phyloP scores from a whole-genome alignment of 176 grass and related monocot genomes.

The Triticum monococcum region DNA sequence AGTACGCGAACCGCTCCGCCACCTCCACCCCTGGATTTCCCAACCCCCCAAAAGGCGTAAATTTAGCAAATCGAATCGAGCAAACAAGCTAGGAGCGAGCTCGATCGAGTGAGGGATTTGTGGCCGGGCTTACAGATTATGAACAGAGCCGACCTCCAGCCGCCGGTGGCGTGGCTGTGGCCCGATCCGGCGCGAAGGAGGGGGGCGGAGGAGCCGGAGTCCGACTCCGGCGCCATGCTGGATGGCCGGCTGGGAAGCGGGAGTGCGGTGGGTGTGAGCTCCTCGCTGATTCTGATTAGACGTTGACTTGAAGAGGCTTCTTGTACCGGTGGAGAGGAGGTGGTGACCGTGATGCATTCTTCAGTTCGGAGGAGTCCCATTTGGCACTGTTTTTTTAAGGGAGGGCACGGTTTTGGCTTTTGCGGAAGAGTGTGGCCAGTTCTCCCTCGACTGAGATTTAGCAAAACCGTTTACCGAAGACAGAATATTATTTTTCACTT shows the following conservation, averaged over 20 bases:
- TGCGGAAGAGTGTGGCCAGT: too few species aligned
- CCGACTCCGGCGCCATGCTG: neutral
- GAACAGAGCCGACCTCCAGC: constrained; percentile 45
- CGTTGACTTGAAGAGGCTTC: neutral
- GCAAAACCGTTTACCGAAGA: too few species aligned
- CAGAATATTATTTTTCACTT: too few species aligned
- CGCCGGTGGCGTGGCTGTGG: constrained; percentile 16
- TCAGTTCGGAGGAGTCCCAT: too few species aligned
- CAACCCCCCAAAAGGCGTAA: neutral
- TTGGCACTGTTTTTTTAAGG: too few species aligned
- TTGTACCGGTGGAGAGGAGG: neutral
- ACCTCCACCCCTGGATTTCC: constrained; percentile 49
- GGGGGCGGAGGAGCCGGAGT: neutral
- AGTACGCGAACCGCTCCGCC: constrained; percentile 60
- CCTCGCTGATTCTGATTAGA: neutral
- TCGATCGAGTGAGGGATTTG: neutral
- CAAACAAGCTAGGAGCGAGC: neutral
- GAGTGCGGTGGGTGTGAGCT: neutral
- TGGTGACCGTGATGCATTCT: neutral
- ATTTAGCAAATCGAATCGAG: neutral
- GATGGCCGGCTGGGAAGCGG: neutral
- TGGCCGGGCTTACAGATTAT: constrained; percentile 43
- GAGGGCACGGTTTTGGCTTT: too few species aligned
- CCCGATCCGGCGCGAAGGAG: neutral
- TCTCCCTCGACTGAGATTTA: too few species aligned